Conservation (phyloP, 805 yeast genomes). For the Myxozyma melibiosi region DNA sequence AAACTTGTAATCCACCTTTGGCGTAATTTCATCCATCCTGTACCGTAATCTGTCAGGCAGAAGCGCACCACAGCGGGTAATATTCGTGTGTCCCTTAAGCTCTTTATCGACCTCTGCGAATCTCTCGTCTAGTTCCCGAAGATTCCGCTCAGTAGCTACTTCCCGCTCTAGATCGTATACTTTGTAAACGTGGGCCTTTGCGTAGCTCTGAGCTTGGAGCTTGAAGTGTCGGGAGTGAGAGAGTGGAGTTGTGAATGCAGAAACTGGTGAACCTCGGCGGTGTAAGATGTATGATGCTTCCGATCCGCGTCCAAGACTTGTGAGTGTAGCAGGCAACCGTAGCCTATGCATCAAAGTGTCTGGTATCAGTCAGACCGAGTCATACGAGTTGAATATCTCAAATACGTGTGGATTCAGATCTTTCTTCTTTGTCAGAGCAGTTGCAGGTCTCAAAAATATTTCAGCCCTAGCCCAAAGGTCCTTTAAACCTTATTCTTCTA, state of each 20-base stretch:
- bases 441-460: neutral
- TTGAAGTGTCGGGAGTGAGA: no score
- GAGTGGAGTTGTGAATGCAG: no score
- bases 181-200: neutral
- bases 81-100: neutral
- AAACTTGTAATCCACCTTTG: conserved; percentile 48
- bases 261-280: no score
- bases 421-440: no score
- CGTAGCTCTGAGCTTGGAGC: no score
- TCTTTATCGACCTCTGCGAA: conserved; percentile 2
- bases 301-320: no score
- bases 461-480: conserved; percentile 9
- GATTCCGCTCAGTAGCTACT: neutral
- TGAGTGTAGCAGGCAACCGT: no score
- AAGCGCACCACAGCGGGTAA: conserved; percentile 1
- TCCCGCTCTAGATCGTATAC: neutral
- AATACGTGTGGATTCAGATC: no score
- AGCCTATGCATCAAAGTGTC: no score
- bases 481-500: neutral
- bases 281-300: no score
- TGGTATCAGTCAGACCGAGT: no score
- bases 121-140: neutral
- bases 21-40: conserved; percentile 2
- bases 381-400: no score
- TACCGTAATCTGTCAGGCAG: neutral